Base-by-base conservation (phyloP, 495 filamentous ascomycete genomes). In the Xylaria longipes region DNA sequence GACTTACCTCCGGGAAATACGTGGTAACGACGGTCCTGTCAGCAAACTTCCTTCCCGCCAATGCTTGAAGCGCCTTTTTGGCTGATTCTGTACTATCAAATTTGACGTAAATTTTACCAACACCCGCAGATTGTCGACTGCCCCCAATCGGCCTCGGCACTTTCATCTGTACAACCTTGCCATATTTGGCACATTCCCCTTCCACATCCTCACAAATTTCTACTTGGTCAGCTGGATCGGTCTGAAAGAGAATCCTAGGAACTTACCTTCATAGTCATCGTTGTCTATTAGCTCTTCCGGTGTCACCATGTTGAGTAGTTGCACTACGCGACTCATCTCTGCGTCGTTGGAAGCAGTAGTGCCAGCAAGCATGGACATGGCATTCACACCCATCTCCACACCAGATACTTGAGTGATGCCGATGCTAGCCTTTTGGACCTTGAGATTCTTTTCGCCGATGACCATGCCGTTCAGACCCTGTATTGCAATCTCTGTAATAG, bases 281-380 rank as follows among this genome's bases (percentile, higher is more conserved):
- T 88, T 89, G 77, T 98, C 94, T 83, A 98, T 91, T 22, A 99
- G 86, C 82, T 99, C 96, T 69, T 98, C 97, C 0, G 93, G 86
- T 0, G 96, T 99, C 31, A 98, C 95, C 96, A 98, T 98, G 82
- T 99, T 99, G 74, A 98, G 84, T 56, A 99, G 83, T 81, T 97
- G 94, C 71, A 99, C 77, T 17, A 99, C 95, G 56, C 94, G 88
- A 68, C 91, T 89, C 56, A 89, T 89, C 70, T 95, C 93, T 46
- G 92, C 79, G 71, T 94, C 91, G 54, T 87, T 86, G 41, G 92
- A 92, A 31, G 75, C 75, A 9, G 93, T 95, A 45, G 95, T 97
- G 56, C 95, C 94, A 41, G 96, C 96, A 77, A 99, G 94, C 93
- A 98, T 95, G 37, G 94, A 96, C 94, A 99, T 98, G 72, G 95